Evolutionary conservation across 2,329 filamentous ascomycete species (phyloP), one percentile per base, ranked within the genome.

Genomic region (Metarhizium brunneum): DNA sequence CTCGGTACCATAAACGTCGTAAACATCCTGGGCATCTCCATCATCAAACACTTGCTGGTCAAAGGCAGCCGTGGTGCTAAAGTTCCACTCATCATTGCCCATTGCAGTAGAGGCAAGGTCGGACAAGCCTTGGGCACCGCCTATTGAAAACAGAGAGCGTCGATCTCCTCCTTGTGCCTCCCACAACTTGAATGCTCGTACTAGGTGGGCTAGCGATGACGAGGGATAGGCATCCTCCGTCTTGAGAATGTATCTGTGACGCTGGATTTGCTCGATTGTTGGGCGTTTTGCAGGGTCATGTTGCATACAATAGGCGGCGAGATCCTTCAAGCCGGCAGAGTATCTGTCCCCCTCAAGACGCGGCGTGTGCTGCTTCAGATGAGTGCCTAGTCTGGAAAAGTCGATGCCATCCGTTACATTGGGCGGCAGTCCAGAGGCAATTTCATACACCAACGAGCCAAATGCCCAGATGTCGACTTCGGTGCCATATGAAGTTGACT

Each of bases 401-500:
- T 72, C 66, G 60, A 72, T 71, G 58, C 75, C 81, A 50, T 82
- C 76, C 47, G 75, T 74, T 47, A 82, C 83, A 61, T 88, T 87
- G 0, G 89, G 89, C 2, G 88, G 88, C 18, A 85, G 73, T 1
- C 89, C 89, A 4, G 86, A 90, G 1, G 89, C 88, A 68, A 92
- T 88, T 69, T 94, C 89, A 63, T 83, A 90, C 2, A 90, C 77
- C 68, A 91, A 87, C 58, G 88, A 87, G 2, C 89, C 90, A 66
- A 90, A 91, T 2, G 89, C 88, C 89, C 90, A 94, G 52, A 92
- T 90, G 63, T 94, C 89, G 47, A 87, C 83, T 64, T 87, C 85
- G 14, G 83, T 86, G 57, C 85, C 85, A 65, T 88, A 88, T 5
- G 83, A 82, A 10, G 80, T 76, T 4, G 80, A 75, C 42, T 80